Evolutionary conservation across 2,329 filamentous ascomycete genomes (phyloP), one percentile per base, ranked within the genome.

Genomic region (Ophiostoma piceae): DNA sequence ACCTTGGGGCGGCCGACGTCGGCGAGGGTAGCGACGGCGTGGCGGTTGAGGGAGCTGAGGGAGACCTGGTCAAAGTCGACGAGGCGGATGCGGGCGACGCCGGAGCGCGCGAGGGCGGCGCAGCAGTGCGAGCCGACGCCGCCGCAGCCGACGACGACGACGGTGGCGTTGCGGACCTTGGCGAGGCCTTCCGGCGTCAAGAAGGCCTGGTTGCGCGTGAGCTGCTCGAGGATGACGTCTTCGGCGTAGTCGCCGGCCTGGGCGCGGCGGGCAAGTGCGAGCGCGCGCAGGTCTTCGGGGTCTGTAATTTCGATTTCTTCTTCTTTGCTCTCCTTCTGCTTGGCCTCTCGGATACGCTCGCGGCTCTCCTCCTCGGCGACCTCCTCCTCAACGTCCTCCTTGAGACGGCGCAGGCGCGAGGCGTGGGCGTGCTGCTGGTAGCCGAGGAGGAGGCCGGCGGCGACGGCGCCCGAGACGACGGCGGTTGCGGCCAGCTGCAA

Each of bases 11-110:
- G 92, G 32, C 95, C 95, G 1, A 99, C 95, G 76, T 99, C 95
- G 19, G 92, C 92, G 7, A 98, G 84, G 0, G 94, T 98, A 5
- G 95, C 95, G 1, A 99, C 90, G 9, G 95, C 93, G 79, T 99
- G 95, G n/a, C 95, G 85, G 79, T 99, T 99, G 69, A 99, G 82
- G 2, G 93, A 97, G 73, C 92, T 96, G 64, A 99, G 84, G 0
- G 94, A 96, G 43, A 99, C 94, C 83, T 99, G 95, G 78, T 99
- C 95, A 78, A 99, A 99, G 79, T 99, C 95, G 74, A 99, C 88
- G 51, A 99, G 85, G 0, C 95, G 89, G 69, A 99, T 84, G 75
- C 88, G 90, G n/a, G 90, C 89, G 62, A 96, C 92, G 41, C 95
- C 95, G 0, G 94, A 97, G 39, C 95, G 89, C 5, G 92, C 90